phyloP scores from a whole-genome alignment of 176 grass and related monocot species.

The Aegilops umbellulata region DNA sequence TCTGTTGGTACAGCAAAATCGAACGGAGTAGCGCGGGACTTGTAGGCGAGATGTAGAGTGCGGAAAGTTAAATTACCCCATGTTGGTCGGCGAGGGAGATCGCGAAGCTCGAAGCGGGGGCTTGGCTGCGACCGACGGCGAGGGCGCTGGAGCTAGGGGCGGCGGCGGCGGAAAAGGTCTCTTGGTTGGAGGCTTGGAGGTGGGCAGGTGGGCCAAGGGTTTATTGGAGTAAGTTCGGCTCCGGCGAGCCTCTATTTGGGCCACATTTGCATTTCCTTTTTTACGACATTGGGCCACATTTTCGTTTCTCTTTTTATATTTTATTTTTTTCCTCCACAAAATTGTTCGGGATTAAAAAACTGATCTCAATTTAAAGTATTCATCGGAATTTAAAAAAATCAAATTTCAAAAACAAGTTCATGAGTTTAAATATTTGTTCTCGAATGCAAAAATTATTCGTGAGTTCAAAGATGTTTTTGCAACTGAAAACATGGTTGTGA shows the following conservation, averaged over 20 bases:
- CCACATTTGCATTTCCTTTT: neutral
- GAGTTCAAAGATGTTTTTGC: no score
- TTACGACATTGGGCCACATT: no score
- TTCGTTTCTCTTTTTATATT: no score
- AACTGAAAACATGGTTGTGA: no score
- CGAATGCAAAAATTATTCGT: no score
- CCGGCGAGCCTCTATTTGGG: neutral
- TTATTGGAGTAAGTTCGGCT: neutral
- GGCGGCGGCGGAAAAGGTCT: conserved; percentile 2
- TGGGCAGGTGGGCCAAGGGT: neutral
- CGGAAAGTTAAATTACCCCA: conserved; percentile 19
- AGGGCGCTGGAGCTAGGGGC: neutral
- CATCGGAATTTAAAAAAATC: no score
- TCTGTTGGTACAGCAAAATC: neutral
- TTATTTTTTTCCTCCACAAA: no score
- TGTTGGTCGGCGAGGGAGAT: conserved; percentile 1
- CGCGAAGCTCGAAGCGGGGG: neutral
- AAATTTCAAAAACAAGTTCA: no score
- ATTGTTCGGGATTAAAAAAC: no score
- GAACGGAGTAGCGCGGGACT: neutral
- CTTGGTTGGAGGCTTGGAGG: neutral
- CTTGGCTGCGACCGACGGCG: neutral
- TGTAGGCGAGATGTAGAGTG: neutral
- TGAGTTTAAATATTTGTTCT: no score
- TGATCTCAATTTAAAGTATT: no score